Conservation (phyloP, 352 stramenopile species). For the Phytopythium mirpurense region DNA sequence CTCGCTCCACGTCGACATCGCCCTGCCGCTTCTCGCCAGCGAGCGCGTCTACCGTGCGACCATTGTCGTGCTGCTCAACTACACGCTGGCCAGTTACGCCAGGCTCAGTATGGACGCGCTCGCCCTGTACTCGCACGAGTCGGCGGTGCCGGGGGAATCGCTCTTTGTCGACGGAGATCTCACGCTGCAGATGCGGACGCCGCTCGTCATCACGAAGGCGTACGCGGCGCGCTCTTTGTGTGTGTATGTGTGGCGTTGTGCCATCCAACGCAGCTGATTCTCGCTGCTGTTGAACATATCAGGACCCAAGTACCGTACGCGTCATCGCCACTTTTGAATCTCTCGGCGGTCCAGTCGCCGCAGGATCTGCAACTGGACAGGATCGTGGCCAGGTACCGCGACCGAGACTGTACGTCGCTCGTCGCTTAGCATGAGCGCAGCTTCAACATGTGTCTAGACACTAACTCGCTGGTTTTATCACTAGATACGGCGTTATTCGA, state of each 20-base stretch:
- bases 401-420: conserved; percentile 40
- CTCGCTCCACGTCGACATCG: conserved; percentile 41
- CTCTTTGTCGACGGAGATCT: conserved; percentile 58
- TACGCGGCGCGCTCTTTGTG: conserved; percentile 22
- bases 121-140: conserved; percentile 30
- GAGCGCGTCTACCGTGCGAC: conserved; percentile 48
- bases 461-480: too few relatives aligned
- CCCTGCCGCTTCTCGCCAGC: conserved; percentile 31
- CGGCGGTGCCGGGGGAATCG: conserved; percentile 23
- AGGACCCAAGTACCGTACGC: conserved; percentile 35
- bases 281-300: background rate
- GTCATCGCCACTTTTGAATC: conserved; percentile 33
- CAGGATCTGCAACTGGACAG: conserved; percentile 33
- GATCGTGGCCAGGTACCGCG: conserved; percentile 30
- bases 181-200: conserved; percentile 37
- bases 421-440: background rate
- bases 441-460: too few relatives aligned
- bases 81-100: conserved; percentile 39
- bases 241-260: background rate
- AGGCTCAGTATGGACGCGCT: conserved; percentile 69
- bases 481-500: conserved; percentile 35
- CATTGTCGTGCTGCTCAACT: conserved; percentile 54
- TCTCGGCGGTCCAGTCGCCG: conserved; percentile 22
- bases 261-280: background rate
- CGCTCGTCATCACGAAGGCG: conserved; percentile 37